phyloP scores from a whole-genome alignment of 257 asterid species.

The Dorcoceras hygrometricum region DNA sequence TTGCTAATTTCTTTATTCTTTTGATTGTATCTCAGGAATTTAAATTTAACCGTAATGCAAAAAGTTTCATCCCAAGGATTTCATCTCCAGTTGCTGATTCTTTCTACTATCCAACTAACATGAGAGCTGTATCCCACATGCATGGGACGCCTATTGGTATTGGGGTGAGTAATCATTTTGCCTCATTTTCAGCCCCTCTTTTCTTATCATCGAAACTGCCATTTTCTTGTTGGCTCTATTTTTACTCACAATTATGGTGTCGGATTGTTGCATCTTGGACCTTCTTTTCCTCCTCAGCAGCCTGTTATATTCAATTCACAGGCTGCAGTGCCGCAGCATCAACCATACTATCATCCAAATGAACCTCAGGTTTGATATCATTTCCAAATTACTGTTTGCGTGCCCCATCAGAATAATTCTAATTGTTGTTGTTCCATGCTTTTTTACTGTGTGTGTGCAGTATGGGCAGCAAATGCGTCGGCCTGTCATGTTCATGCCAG shows the following conservation, averaged over 20 bases:
- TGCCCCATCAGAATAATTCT: no score
- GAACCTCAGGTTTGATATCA: slow-evolving; percentile 77
- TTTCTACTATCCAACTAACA: slow-evolving; percentile 77
- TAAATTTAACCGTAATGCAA: slow-evolving; percentile 81
- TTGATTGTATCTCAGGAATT: slow-evolving; percentile 57
- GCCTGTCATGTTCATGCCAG: slow-evolving; percentile 79
- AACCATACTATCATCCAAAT: slow-evolving; percentile 75
- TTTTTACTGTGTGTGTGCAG: neutral
- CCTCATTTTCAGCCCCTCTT: no score
- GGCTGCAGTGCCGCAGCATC: slow-evolving; percentile 61
- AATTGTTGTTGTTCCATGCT: no score
- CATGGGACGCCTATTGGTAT: slow-evolving; percentile 82
- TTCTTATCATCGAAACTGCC: no score
- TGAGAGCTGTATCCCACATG: slow-evolving; percentile 66
- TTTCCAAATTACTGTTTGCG: no score
- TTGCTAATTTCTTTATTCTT: slow-evolving; percentile 22
- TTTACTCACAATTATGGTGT: no score
- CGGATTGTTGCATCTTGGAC: slow-evolving; percentile 70
- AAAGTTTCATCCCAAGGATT: slow-evolving; percentile 78
- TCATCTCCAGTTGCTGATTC: slow-evolving; percentile 87
- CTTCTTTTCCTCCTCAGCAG: slow-evolving; percentile 60
- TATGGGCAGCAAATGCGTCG: slow-evolving; percentile 75
- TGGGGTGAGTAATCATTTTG: slow-evolving; percentile 50
- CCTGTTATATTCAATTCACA: slow-evolving; percentile 79
- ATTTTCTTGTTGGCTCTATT: no score